phyloP scores from a whole-genome alignment of 495 filamentous ascomycete species.

The Collariella sp. region DNA sequence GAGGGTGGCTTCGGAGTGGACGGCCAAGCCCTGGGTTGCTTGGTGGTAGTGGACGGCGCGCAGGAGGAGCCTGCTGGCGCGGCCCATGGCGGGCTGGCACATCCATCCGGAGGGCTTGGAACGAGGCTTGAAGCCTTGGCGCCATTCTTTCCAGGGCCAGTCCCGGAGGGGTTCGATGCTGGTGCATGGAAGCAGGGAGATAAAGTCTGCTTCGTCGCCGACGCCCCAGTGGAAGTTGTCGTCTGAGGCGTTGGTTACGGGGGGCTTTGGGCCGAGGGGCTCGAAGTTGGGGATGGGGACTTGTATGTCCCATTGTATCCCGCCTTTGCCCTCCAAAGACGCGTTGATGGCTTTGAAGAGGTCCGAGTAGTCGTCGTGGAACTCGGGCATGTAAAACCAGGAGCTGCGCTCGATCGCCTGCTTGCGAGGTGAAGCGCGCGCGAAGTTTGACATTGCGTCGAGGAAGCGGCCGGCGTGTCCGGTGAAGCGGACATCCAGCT shows the following conservation, averaged over 20 bases:
- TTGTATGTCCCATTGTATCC: not conserved
- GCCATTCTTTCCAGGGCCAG: slow-evolving; percentile 1
- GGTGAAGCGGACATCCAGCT: slow-evolving; percentile 3
- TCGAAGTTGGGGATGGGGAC: not conserved
- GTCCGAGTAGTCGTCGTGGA: not conserved
- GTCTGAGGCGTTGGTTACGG: not conserved
- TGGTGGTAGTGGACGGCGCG: not conserved
- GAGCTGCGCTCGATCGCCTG: slow-evolving; percentile 2
- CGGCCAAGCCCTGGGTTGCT: not conserved
- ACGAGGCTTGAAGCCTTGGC: not conserved
- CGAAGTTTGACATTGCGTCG: not conserved
- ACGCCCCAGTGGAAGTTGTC: slow-evolving; percentile 5
- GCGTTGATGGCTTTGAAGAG: not conserved
- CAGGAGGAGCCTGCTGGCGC: not conserved
- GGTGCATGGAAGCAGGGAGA: not conserved
- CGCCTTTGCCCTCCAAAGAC: not conserved
- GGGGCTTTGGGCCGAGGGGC: not conserved
- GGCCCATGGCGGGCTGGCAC: slow-evolving; percentile 5
- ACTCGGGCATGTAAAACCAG: slow-evolving; percentile 1
- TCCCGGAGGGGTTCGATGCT: not conserved
- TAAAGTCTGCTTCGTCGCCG: slow-evolving; percentile 3
- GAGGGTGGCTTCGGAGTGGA: slow-evolving; percentile 1
- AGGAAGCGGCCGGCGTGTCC: slow-evolving; percentile 2
- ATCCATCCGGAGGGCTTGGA: not conserved
- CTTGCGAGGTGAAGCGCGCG: slow-evolving; percentile 1